These are phyloP conservation scores for Alternaria sp. DNA, from an alignment of 2,329 filamentous ascomycete genomes.

Conservation along the genomic window DNA sequence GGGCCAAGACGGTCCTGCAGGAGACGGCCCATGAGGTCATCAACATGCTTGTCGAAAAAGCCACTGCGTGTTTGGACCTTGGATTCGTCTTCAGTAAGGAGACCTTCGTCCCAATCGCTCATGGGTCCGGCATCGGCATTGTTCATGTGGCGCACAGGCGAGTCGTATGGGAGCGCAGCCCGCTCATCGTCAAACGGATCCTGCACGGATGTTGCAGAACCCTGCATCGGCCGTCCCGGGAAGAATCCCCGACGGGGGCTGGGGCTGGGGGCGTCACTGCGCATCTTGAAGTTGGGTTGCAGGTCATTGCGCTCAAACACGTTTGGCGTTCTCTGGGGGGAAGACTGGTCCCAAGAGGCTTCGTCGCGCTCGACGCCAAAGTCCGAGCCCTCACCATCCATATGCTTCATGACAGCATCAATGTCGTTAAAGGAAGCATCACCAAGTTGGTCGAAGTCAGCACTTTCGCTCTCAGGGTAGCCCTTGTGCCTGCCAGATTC, in stretches of 20 bases:
- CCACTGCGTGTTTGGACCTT: constrained; percentile 81
- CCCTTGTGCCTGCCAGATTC: constrained; percentile 40
- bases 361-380: constrained; percentile 73
- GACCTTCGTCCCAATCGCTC: constrained; percentile 91
- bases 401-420: constrained; percentile 87
- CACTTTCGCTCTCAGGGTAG: constrained; percentile 47
- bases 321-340: constrained; percentile 40
- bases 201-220: constrained; percentile 49
- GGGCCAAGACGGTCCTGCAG: constrained; percentile 79
- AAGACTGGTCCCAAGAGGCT: constrained; percentile 50
- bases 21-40: constrained; percentile 79
- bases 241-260: constrained; percentile 64
- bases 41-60: constrained; percentile 92
- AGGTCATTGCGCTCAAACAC: constrained; percentile 41
- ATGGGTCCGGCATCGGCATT: constrained; percentile 68
- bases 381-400: constrained; percentile 75
- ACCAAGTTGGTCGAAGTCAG: constrained; percentile 42
- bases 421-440: constrained; percentile 77
- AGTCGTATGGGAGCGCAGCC: constrained; percentile 60
- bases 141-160: constrained; percentile 68
- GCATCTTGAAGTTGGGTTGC: constrained; percentile 53
- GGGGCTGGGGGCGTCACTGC: constrained; percentile 76
- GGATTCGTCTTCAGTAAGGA: constrained; percentile 75
- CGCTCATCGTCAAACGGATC: constrained; percentile 70
- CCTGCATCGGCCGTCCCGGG: constrained; percentile 30